Base-by-base conservation (phyloP, 306 rosid genomes). In the Castanopsis chinensis region DNA sequence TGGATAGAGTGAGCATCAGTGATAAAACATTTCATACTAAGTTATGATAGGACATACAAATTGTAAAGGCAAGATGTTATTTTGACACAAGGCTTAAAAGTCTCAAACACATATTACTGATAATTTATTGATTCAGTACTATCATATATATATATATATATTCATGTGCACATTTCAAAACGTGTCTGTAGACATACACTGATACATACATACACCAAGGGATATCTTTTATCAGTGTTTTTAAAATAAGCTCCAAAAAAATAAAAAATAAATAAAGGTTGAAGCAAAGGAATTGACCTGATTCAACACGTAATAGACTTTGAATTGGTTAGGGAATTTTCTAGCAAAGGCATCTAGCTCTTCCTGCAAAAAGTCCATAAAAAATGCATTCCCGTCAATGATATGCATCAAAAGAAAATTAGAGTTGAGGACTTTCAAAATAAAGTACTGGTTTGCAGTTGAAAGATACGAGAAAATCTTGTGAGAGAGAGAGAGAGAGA, bases 281-380 rank as follows among this genome's bases (percentile, higher is more conserved):
- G 3, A 35, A 56, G 20, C 72, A 27, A 19, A 74, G 53, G 51
- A 80, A 74, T 85, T 1, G 73, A 87, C 91, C 91, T 85, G 77
- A 27, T 69, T 83, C 45, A 88, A 76, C 64, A 88, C 91, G 79
- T 85, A 68, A n/a, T 78, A 83, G 69, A 83, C 83, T 72, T 73
- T 65, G 83, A 88, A 85, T 61, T 79, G 80, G 15, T 55, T 58
- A 32, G 89, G 79, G 67, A 32, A 83, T 8, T 27, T 69, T 57
- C 20, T 53, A 1, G 87, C 87, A 30, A 80, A 83, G 30, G 11
- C 25, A 30, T 85, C 91, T 55, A 88, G 61, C 77, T 88, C 91
- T 76, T 85, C 79, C 91, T 85, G 89, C 81, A 78, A 25, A 67
- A 68, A 68, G 72, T 68, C 52, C 72, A 10, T 12, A 35, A 35